Evolutionary conservation across 2,329 filamentous ascomycete genomes (phyloP).

Genomic region (Venturia carpophila): DNA sequence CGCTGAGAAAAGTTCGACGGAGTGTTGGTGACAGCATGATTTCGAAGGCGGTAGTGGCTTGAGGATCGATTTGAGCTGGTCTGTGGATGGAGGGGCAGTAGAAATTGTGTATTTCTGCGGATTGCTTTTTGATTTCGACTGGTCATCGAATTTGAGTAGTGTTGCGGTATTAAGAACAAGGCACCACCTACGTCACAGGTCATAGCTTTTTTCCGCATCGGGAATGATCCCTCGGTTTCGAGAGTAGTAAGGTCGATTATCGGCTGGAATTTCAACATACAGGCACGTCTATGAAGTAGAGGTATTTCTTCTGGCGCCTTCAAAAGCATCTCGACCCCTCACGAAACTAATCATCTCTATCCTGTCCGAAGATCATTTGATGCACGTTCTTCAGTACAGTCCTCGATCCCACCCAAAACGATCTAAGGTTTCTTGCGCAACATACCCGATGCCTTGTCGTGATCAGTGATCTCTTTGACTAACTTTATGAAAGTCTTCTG

Average conservation of each 20-base stretch:
- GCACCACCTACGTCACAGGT: slow-evolving; percentile 2
- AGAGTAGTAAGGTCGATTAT: neutral
- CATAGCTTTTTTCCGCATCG: slow-evolving; percentile 6
- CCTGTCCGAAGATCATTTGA: too few species aligned
- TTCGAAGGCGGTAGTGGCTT: neutral
- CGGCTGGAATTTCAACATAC: neutral
- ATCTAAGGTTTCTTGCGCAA: neutral
- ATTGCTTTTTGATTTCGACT: neutral
- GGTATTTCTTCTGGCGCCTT: too few species aligned
- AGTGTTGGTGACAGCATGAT: slow-evolving; percentile 4
- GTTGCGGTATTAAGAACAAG: neutral
- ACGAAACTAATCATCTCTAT: too few species aligned
- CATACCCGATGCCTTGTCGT: neutral
- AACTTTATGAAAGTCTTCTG: slow-evolving; percentile 35
- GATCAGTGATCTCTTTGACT: slow-evolving; percentile 31
- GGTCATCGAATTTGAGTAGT: slow-evolving; percentile 3
- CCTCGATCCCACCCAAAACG: neutral
- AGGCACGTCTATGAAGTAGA: too few species aligned
- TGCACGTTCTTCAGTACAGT: too few species aligned
- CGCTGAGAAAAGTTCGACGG: neutral
- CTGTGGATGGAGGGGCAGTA: neutral
- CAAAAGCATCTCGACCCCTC: too few species aligned
- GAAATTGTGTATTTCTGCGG: neutral
- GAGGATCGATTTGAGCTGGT: neutral
- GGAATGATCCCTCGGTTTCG: neutral